A percentile compares a stretch with the other conserved stretches of the same genome.
These are phyloP conservation scores for Zygosaccharomyces siamensis DNA, from an alignment of 805 yeast genomes.

Conservation along the genomic window DNA sequence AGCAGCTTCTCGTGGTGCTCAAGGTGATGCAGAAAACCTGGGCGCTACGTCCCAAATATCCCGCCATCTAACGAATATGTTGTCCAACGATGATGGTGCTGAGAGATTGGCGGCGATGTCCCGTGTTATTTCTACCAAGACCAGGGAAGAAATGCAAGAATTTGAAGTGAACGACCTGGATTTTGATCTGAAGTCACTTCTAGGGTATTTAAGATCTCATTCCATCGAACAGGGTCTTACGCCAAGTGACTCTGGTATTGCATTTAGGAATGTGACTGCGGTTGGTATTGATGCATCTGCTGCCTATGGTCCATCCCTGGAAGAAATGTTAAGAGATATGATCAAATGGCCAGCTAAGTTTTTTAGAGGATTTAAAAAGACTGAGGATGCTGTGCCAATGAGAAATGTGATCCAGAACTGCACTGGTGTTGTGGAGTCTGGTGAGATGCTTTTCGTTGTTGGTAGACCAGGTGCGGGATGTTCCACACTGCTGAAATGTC, in stretches of 20 bases:
- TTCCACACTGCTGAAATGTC: constrained; percentile 47
- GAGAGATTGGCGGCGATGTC: constrained; percentile 46
- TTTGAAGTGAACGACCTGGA: constrained; percentile 44
- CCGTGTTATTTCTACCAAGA: constrained; percentile 46
- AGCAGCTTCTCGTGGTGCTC: neutral
- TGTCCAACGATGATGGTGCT: constrained; percentile 36
- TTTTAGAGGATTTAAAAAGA: constrained; percentile 26
- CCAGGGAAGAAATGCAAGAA: constrained; percentile 41
- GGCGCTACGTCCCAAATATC: constrained; percentile 28
- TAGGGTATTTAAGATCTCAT: constrained; percentile 39
- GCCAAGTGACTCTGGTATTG: constrained; percentile 48
- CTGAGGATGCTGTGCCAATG: constrained; percentile 29
- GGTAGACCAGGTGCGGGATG: constrained; percentile 66
- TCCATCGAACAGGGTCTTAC: constrained; percentile 44
- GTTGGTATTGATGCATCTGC: constrained; percentile 51
- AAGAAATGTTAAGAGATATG: constrained; percentile 39
- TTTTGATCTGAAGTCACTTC: constrained; percentile 42
- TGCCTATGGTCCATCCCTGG: constrained; percentile 46
- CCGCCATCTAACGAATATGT: constrained; percentile 30
- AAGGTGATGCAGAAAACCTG: constrained; percentile 21
- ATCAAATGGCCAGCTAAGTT: constrained; percentile 28
- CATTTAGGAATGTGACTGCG: constrained; percentile 42
- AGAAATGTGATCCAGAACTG: constrained; percentile 40
- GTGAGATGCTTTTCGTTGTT: constrained; percentile 49
- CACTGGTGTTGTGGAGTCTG: constrained; percentile 43